Conservation (phyloP, 805 yeast species). For the Spathaspora passalidarum region DNA sequence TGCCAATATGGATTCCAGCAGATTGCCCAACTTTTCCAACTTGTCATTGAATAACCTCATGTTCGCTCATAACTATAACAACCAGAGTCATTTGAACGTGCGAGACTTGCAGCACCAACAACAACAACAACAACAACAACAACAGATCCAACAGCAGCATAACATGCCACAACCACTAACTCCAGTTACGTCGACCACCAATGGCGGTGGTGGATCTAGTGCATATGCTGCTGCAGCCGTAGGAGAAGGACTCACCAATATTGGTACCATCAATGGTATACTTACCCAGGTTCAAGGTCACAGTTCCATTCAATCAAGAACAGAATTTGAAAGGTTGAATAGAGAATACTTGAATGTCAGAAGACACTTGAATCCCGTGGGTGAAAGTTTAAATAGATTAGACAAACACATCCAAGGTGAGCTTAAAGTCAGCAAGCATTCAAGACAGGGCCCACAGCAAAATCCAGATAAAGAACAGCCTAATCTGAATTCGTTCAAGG, state of each 20-base stretch:
- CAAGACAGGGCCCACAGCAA: slow-evolving; percentile 9
- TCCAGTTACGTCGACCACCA: slow-evolving; percentile 3
- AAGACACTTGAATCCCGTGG: slow-evolving; percentile 67
- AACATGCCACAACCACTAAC: not conserved
- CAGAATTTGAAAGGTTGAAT: slow-evolving; percentile 77
- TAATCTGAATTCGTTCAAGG: slow-evolving; percentile 31
- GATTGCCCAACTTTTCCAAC: slow-evolving; percentile 34
- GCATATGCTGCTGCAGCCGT: not conserved
- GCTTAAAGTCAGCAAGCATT: slow-evolving; percentile 22
- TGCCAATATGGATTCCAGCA: slow-evolving; percentile 22
- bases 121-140: slow-evolving; percentile 3
- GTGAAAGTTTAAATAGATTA: slow-evolving; percentile 57
- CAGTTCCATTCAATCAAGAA: slow-evolving; percentile 57
- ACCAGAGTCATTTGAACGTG: slow-evolving; percentile 19
- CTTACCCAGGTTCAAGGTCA: slow-evolving; percentile 26
- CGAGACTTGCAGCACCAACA: slow-evolving; percentile 9
- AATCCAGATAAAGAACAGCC: slow-evolving; percentile 2
- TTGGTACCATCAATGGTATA: slow-evolving; percentile 26
- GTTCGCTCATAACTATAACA: slow-evolving; percentile 31
- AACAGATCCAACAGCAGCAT: slow-evolving; percentile 1
- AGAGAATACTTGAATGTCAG: slow-evolving; percentile 70
- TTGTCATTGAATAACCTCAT: slow-evolving; percentile 36
- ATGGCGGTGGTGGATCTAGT: slow-evolving; percentile 1
- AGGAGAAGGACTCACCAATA: slow-evolving; percentile 8
- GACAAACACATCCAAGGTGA: slow-evolving; percentile 22